Evolutionary conservation across 1,284 basidiomycete genomes (phyloP), one percentile per base, ranked within the genome.

Genomic region (Porodaedalea pini): DNA sequence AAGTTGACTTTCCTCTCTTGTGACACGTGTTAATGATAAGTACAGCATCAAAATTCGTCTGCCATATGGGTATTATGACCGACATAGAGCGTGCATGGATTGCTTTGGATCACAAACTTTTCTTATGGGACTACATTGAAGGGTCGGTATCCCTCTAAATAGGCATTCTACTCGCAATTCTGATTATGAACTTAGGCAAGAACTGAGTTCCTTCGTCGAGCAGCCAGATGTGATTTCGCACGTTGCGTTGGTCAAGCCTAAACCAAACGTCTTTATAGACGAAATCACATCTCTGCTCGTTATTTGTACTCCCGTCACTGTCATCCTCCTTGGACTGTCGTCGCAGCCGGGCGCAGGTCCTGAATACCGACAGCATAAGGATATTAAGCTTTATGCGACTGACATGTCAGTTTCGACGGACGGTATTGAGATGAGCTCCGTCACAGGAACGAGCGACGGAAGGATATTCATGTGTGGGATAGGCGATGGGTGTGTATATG

Each of bases 61-160:
- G 49, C 41, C 72, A 74, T 57, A 94, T 97, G 90, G 96, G 96
- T 8, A 73, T 99, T 56, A 85, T 99, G 68, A 88, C 94, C 31
- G 92, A 95, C 65, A 92, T 99, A 62, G 92, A 94, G 64, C 82
- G 94, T 51, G 95, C 92, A 0, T 99, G 95, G 93, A 91, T 98
- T 64, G 88, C 92, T 8, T 89, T 98, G 61, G 94, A 98, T 75
- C 88, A 96, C 71, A 91, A 92, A 66, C 78, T 99, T 40, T 94
- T 97, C 68, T 76, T 99, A 27, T 99, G 97, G 97, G 93, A 98
- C 72, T 99, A 98, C 71, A 76, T 86, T 51, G 92, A 97, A 67
- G 92, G 92, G 88, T 93, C 66, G 61, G 85, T 78, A 32, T 15
- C 11, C n/a, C 25, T 49, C 13, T 32, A 11, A 17, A 27, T 56